Conservation (phyloP, 1,284 basidiomycete species). For the Tilletia setariae region DNA sequence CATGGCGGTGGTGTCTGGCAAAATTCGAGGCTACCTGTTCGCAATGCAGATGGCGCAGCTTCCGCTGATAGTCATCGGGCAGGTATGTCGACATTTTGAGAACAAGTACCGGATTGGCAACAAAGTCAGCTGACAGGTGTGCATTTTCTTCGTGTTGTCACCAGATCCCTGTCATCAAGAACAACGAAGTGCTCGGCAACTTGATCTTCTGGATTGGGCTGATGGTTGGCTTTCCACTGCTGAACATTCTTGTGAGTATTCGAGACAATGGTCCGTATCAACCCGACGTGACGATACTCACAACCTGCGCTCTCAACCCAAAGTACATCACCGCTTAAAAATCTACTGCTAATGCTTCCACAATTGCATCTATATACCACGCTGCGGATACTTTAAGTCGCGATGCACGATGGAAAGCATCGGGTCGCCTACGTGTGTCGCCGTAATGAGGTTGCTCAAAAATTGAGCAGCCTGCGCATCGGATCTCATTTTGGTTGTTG, state of each 20-base stretch:
- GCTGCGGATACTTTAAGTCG: too few species aligned
- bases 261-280: too few species aligned
- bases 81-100: slow-evolving; percentile 61
- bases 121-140: neutral
- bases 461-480: too few species aligned
- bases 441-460: too few species aligned
- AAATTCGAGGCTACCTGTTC: slow-evolving; percentile 53
- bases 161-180: slow-evolving; percentile 36
- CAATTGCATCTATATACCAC: too few species aligned
- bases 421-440: too few species aligned
- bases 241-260: slow-evolving; percentile 17
- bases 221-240: slow-evolving; percentile 55
- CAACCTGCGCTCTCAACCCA: neutral
- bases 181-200: slow-evolving; percentile 48
- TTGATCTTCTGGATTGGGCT: slow-evolving; percentile 87
- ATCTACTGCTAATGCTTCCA: too few species aligned
- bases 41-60: slow-evolving; percentile 75
- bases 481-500: too few species aligned
- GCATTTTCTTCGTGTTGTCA: neutral
- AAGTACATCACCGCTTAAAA: too few species aligned
- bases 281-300: neutral
- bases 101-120: slow-evolving; percentile 53
- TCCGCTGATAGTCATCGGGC: slow-evolving; percentile 79
- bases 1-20: slow-evolving; percentile 67
- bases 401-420: too few species aligned